Base-by-base conservation (phyloP, 2,329 filamentous ascomycete genomes). In the Paramyrothecium sp. region DNA sequence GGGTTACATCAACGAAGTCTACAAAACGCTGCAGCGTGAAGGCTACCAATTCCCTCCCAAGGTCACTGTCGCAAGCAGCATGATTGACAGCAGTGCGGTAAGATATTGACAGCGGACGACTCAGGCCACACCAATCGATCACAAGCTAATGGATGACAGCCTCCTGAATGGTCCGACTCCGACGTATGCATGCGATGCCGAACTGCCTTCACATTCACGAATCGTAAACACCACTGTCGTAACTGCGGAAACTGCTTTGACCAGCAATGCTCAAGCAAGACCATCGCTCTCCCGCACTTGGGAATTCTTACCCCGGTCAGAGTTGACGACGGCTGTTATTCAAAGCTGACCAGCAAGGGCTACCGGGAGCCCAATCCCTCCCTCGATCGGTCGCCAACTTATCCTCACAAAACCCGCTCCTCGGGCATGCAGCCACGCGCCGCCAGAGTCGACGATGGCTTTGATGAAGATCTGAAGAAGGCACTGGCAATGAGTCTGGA, bases 171-270 rank as follows among this genome's bases (percentile, higher is more conserved):
- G 95, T 88, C 89, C 53, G 95, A 99, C 75, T 97, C 94, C 12
- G 95, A 99, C 68, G 94, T 99, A 33, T 99, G 95, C 73, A 97
- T 99, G 92, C 89, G 95, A 70, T 99, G 95, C 73, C 88, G 95
- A 65, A 97, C 94, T 13, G 78, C 92, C 19, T 99, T 99, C 68
- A 97, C 92, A 51, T 97, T 99, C 70, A 99, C 94, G 56, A 99
- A 99, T 73, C 89, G 95, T 68, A 99, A 98, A 72, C 95, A 99
- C 71, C 95, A 99, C 73, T 99, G 95, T 69, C 88, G 95, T 63
- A 99, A 99, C 73, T 99, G 95, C 69, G 95, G 95, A 54, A 97
- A 95, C 74, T 95, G 96, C 67, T 99, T 99, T 72, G 96, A 97
- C 70, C 92, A 94, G 62, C 89, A 95, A 67, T 99, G 95, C 71